A percentile compares a stretch with the other conserved stretches of the same genome.
Evolutionary conservation across 2,329 filamentous ascomycete species (phyloP).

Genomic region (Fusarium mexicanum): DNA sequence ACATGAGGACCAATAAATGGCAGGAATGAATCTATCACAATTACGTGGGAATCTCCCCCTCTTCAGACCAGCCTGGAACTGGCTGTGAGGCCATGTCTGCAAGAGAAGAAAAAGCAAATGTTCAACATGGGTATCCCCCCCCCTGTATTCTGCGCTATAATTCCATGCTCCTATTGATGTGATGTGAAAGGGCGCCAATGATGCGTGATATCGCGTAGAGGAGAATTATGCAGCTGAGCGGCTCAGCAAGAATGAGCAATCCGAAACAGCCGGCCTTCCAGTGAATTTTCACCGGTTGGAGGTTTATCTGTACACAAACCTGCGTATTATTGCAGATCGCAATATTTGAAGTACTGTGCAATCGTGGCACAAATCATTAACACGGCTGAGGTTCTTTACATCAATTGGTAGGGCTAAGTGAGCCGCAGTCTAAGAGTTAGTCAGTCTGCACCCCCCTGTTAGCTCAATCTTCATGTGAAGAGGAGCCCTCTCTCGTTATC

Average conservation of each 20-base stretch:
- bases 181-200: not conserved
- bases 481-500: not conserved
- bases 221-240: not conserved
- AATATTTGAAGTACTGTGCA: not conserved
- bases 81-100: not conserved
- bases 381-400: not conserved
- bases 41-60: not conserved
- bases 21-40: not conserved
- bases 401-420: not conserved
- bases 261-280: not conserved
- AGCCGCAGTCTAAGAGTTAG: not conserved
- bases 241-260: not conserved
- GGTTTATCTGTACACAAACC: not conserved
- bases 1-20: not conserved
- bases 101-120: not conserved
- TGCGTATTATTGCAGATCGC: not conserved
- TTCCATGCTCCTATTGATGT: not conserved
- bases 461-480: not conserved
- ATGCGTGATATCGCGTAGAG: not conserved
- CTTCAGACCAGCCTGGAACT: not conserved
- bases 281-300: not conserved
- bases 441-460: not conserved
- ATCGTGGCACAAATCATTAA: not conserved
- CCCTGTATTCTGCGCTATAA: not conserved
- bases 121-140: not conserved